Base-by-base conservation (phyloP, 1,284 basidiomycete genomes). In the Boletus hoseneyae region DNA sequence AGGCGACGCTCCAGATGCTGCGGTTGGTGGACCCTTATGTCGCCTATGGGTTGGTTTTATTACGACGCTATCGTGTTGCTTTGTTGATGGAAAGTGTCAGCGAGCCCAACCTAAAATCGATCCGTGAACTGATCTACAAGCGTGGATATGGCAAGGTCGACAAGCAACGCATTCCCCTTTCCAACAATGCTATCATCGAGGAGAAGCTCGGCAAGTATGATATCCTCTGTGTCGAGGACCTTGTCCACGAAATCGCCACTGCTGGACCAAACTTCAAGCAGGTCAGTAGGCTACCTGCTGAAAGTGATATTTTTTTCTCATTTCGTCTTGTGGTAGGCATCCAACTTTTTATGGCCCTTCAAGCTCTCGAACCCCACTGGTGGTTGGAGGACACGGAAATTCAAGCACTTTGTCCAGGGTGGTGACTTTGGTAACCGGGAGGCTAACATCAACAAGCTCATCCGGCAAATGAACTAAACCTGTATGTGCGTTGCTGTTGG, bases 191-290 rank as follows among this genome's bases (percentile, higher is more conserved):
- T 57, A 79, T 98, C 75, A 96, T 99, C 64, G 97, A 99, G 79
- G 76, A 85, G 66, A 70, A 82, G 47, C 93, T 99, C 60, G 92
- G 93, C 74, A 90, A 97, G 75, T 90, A 83, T 76, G 92, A 96
- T 70, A 97, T 99, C 73, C 87, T 99, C 71, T 98, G 90, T 64
- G 85, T 98, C 53, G 96, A 99, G 75, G 97, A 99, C 75, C 85
- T 99, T 61, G 90, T 99, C 47, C 95, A 98, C 79, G 96, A 99
- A 78, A 96, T 99, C 65, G 80, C 83, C 73, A 96, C 92, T 54
- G 85, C 85, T 57, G 97, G 96, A 66, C 96, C 96, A 67, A 93
- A 98, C 83, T 99, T 99, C 83, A 98, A 98, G 81, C 93, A 96
- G 79, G 90, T 84, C 48, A 63, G 72, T 70, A 57, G 11, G 21